A percentile compares a stretch with the other conserved stretches of the same genome.
Conservation (phyloP, 1,284 basidiomycete genomes). For the Cryptococcus amylolentus region DNA sequence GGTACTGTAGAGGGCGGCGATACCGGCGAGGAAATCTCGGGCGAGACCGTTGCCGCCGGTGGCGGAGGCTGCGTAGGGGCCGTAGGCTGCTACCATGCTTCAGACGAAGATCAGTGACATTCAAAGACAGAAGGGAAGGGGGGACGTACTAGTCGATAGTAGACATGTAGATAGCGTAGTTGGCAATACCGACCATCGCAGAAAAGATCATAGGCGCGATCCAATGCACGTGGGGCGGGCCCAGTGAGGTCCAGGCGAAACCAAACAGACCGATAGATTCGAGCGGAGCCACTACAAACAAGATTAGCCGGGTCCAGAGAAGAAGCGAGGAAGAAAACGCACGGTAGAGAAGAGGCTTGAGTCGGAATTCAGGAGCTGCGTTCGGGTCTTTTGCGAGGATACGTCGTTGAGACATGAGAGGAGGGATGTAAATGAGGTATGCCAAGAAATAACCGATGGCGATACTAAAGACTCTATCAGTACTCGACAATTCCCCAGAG, state of each 20-base stretch:
- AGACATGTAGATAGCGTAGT: slow-evolving; percentile 39
- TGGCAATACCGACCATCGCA: slow-evolving; percentile 49
- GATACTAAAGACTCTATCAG: slow-evolving; percentile 18
- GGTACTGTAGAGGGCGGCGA: slow-evolving; percentile 49
- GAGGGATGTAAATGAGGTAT: slow-evolving; percentile 45
- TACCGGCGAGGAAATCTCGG: slow-evolving; percentile 48
- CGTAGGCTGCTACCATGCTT: slow-evolving; percentile 48
- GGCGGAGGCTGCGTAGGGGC: slow-evolving; percentile 50
- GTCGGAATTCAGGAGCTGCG: slow-evolving; percentile 44
- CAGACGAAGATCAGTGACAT: not conserved
- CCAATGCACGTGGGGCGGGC: slow-evolving; percentile 46
- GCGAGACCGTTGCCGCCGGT: slow-evolving; percentile 43
- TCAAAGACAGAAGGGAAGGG: not conserved
- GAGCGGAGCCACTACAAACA: slow-evolving; percentile 32
- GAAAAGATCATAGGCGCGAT: slow-evolving; percentile 51
- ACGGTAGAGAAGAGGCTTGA: slow-evolving; percentile 47
- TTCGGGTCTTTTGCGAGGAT: slow-evolving; percentile 29
- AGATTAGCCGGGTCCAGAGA: not conserved
- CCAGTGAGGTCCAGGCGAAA: slow-evolving; percentile 51
- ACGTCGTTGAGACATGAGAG: slow-evolving; percentile 35
- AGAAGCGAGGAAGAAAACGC: slow-evolving; percentile 8
- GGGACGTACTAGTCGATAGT: slow-evolving; percentile 46
- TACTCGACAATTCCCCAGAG: not conserved
- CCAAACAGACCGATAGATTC: slow-evolving; percentile 50
- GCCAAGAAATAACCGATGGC: slow-evolving; percentile 49